These are phyloP conservation scores for Begonia peltatifolia DNA, from an alignment of 306 rosid genomes.

Conservation along the genomic window DNA sequence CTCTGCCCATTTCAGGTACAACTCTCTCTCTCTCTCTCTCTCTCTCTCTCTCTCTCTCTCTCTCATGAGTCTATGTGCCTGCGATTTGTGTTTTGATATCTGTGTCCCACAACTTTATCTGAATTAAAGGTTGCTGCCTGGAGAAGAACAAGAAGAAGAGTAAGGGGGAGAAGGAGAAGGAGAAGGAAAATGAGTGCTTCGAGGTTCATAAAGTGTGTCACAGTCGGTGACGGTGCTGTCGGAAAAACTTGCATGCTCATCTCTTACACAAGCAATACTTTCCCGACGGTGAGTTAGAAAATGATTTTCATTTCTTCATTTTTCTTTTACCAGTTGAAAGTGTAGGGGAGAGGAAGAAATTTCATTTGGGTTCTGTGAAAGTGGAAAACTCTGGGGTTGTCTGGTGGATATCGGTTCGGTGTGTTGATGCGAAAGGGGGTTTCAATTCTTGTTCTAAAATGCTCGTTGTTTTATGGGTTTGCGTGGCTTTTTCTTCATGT, in stretches of 20 bases:
- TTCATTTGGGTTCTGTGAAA: conserved; percentile 12
- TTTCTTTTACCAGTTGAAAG: no score
- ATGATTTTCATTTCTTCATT: background rate
- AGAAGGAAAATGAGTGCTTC: conserved; percentile 62
- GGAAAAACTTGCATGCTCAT: conserved; percentile 99
- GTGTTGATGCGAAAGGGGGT: background rate
- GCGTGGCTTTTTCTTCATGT: background rate
- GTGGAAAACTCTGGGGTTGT: background rate
- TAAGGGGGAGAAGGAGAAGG: no score
- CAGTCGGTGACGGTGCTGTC: conserved; percentile 93
- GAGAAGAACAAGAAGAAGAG: background rate
- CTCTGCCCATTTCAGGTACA: conserved; percentile 1
- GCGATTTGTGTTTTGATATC: conserved; percentile 5
- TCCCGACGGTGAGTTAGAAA: conserved; percentile 55
- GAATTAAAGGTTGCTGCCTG: conserved; percentile 21
- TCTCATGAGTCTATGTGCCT: conserved; percentile 16
- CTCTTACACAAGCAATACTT: conserved; percentile 95
- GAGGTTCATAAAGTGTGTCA: conserved; percentile 89
- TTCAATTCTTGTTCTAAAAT: conserved; percentile 4
- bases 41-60: conserved; percentile 10
- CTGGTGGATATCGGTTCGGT: background rate
- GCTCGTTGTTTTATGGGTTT: conserved; percentile 5
- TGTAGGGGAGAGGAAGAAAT: background rate
- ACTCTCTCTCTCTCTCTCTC: background rate
- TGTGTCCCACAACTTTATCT: conserved; percentile 11